Conservation (phyloP, 2,329 filamentous ascomycete genomes). For the Talaromyces piceae region DNA sequence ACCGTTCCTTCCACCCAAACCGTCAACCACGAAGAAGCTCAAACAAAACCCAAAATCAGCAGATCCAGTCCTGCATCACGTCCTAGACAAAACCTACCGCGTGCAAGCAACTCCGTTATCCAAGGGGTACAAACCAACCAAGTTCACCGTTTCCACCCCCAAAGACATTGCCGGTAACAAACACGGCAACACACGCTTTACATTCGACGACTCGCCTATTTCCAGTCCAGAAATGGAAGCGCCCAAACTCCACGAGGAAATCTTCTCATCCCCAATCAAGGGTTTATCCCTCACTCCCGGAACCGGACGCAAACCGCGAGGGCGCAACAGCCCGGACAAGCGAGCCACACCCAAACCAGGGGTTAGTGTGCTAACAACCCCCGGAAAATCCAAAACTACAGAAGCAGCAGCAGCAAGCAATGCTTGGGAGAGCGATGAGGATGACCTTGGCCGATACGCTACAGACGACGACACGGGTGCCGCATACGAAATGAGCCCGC, state of each 20-base stretch:
- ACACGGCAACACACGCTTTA: constrained; percentile 18
- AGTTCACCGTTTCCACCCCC: constrained; percentile 24
- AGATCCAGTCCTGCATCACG: constrained; percentile 77
- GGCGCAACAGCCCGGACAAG: constrained; percentile 11
- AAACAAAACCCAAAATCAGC: constrained; percentile 30
- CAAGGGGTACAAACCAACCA: constrained; percentile 28
- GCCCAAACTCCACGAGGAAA: constrained; percentile 74
- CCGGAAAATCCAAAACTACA: constrained; percentile 34
- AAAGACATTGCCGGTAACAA: constrained; percentile 19
- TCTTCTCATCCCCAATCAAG: constrained; percentile 68
- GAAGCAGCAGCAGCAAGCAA: constrained; percentile 29
- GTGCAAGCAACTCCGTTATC: constrained; percentile 85
- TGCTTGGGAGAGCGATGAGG: constrained; percentile 66
- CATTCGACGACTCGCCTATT: constrained; percentile 46
- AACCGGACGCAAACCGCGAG: constrained; percentile 45
- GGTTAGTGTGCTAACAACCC: constrained; percentile 79
- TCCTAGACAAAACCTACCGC: constrained; percentile 94
- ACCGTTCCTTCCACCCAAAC: constrained; percentile 42
- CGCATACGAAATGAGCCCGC: constrained; percentile 68
- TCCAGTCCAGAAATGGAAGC: constrained; percentile 72
- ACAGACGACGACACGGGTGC: constrained; percentile 52
- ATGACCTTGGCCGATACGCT: constrained; percentile 26
- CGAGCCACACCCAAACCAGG: constrained; percentile 60
- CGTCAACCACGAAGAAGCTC: constrained; percentile 28
- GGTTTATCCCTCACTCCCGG: constrained; percentile 16